Evolutionary conservation across 2,329 filamentous ascomycete genomes (phyloP).

Genomic region (Apiospora kogelbergensis): DNA sequence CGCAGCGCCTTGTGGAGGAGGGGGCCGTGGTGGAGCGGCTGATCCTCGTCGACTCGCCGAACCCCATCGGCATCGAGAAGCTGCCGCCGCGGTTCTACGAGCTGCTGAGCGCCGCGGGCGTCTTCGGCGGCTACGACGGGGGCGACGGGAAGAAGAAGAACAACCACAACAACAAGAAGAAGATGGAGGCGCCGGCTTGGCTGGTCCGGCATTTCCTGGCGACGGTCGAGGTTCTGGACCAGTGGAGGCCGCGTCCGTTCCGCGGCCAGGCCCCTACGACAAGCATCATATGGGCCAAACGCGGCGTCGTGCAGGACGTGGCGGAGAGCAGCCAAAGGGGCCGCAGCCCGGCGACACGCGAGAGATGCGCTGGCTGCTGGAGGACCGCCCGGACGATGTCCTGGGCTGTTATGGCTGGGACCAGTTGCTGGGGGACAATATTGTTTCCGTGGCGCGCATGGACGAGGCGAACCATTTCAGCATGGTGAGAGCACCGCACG

Average conservation of each 20-base stretch:
- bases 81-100: slow-evolving; percentile 48
- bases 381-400: not conserved
- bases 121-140: slow-evolving; percentile 34
- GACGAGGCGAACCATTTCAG: not conserved
- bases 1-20: slow-evolving; percentile 35
- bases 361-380: not conserved
- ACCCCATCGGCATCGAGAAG: slow-evolving; percentile 44
- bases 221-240: not conserved
- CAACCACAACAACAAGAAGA: not conserved
- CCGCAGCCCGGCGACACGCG: not conserved
- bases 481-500: not conserved
- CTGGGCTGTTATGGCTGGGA: slow-evolving; percentile 5
- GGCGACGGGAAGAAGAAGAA: slow-evolving; percentile 32
- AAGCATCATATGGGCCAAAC: not conserved
- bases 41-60: slow-evolving; percentile 43
- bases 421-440: not conserved
- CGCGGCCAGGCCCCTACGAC: not conserved
- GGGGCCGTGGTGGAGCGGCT: slow-evolving; percentile 38
- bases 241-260: not conserved
- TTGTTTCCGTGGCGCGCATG: not conserved
- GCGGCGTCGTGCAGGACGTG: not conserved
- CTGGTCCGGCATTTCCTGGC: slow-evolving; percentile 11
- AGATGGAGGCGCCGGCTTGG: not conserved
- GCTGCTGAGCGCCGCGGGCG: slow-evolving; percentile 45
- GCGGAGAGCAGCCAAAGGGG: not conserved